A percentile compares a stretch with the other conserved stretches of the same genome.
These are phyloP conservation scores for Dacryopinax primogenitus DNA, from an alignment of 768 basidiomycete genomes.

Conservation along the genomic window DNA sequence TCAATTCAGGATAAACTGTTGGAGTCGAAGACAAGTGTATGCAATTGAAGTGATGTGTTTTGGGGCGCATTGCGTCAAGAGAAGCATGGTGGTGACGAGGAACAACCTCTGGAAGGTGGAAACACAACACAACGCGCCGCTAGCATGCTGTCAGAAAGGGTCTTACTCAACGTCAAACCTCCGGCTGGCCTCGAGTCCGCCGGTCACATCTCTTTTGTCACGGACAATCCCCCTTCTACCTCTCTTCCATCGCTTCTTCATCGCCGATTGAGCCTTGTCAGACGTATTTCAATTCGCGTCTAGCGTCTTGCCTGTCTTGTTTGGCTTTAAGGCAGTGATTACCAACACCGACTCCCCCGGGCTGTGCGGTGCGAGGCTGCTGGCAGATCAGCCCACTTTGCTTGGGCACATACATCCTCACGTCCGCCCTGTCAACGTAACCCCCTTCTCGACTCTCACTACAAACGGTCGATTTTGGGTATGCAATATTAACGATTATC, in stretches of 20 bases:
- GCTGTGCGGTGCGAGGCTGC: not conserved
- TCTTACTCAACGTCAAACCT: too few species aligned
- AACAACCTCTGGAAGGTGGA: not conserved
- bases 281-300: not conserved
- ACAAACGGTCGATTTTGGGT: not conserved
- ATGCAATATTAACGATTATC: not conserved
- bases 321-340: not conserved
- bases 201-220: not conserved
- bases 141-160: constrained; percentile 3
- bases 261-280: not conserved
- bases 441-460: not conserved
- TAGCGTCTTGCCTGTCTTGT: not conserved
- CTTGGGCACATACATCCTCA: not conserved
- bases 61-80: constrained; percentile 9
- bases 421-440: not conserved
- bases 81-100: not conserved
- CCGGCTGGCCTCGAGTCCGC: too few species aligned
- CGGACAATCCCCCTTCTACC: not conserved
- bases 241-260: constrained; percentile 8
- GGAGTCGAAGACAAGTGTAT: not conserved
- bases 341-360: not conserved
- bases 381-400: constrained; percentile 1
- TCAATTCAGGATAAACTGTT: not conserved
- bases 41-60: not conserved
- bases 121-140: not conserved